Evolutionary conservation across 2,329 filamentous ascomycete species (phyloP).

Genomic region (Pseudocercospora macadamiae): DNA sequence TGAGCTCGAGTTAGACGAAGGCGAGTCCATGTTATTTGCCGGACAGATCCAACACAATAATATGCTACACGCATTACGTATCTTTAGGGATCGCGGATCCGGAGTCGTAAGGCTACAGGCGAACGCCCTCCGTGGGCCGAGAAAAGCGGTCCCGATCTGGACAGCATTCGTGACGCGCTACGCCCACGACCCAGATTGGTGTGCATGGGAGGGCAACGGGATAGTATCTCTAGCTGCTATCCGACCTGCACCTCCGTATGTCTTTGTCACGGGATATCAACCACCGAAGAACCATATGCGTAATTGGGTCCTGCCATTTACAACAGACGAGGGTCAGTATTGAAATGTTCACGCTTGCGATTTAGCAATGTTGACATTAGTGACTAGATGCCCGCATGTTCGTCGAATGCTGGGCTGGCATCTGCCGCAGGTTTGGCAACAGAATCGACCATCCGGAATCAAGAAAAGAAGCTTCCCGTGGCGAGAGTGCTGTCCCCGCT

Average conservation of each 20-base stretch:
- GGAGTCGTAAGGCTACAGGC: conserved; percentile 60
- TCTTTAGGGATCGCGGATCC: conserved; percentile 56
- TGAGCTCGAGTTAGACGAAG: conserved; percentile 44
- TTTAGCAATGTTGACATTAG: background rate
- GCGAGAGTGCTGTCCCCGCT: too few species aligned
- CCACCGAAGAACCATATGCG: conserved; percentile 36
- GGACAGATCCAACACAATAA: conserved; percentile 57
- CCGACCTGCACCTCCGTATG: conserved; percentile 50
- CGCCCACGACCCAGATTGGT: conserved; percentile 52
- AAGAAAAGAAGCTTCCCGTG: too few species aligned
- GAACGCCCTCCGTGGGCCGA: conserved; percentile 56
- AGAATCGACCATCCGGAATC: too few species aligned
- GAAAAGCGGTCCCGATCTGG: conserved; percentile 62
- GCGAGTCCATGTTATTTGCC: conserved; percentile 53
- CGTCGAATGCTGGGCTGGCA: conserved; percentile 28
- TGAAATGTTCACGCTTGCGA: background rate
- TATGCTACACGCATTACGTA: conserved; percentile 57
- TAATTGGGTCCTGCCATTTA: conserved; percentile 34
- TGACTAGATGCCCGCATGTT: conserved; percentile 31
- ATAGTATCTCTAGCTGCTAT: conserved; percentile 50
- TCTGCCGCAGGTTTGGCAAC: conserved; percentile 13
- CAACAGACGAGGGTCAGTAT: conserved; percentile 22
- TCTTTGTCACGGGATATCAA: conserved; percentile 57
- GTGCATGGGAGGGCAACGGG: conserved; percentile 43
- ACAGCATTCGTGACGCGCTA: conserved; percentile 56